A percentile compares a stretch with the other conserved stretches of the same genome.
Evolutionary conservation across 768 basidiomycete genomes (phyloP).

Genomic region (Serendipita sp.): DNA sequence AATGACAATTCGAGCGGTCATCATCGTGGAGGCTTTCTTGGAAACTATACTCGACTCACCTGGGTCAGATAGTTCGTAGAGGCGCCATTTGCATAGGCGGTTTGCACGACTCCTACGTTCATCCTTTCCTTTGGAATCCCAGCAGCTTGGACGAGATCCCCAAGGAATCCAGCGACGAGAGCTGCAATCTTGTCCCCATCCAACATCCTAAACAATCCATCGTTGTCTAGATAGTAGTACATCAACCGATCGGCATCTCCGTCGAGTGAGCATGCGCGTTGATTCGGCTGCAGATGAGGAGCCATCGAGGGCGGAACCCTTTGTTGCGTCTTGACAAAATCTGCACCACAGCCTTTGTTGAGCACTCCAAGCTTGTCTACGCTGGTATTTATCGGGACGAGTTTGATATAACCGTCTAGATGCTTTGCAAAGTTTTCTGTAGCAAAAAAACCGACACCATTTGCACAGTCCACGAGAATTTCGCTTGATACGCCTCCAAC

Average conservation of each 20-base stretch:
- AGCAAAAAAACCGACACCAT: constrained; percentile 79
- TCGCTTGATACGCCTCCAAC: not conserved
- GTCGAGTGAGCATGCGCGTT: constrained; percentile 85
- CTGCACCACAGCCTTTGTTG: constrained; percentile 84
- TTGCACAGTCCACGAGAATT: constrained; percentile 91
- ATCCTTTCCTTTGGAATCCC: constrained; percentile 52
- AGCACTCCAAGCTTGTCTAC: constrained; percentile 52
- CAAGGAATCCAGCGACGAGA: constrained; percentile 82
- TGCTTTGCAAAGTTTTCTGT: constrained; percentile 44
- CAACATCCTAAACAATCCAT: constrained; percentile 69
- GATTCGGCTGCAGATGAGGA: constrained; percentile 44
- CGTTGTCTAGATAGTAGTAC: constrained; percentile 79
- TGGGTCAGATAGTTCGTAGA: constrained; percentile 84
- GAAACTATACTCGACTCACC: constrained; percentile 27
- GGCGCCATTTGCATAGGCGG: constrained; percentile 95
- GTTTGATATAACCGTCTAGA: constrained; percentile 42
- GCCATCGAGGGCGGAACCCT: constrained; percentile 64
- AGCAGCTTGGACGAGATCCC: constrained; percentile 72
- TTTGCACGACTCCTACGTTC: constrained; percentile 91
- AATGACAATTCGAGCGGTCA: too few species aligned
- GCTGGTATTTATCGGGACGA: constrained; percentile 56
- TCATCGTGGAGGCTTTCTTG: too few species aligned
- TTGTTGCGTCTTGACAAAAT: constrained; percentile 92
- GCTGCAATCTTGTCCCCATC: constrained; percentile 98
- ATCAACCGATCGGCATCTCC: constrained; percentile 97